Evolutionary conservation across 2,329 filamentous ascomycete species (phyloP), one percentile per base, ranked within the genome.

Genomic region (Microsporum ferrugineum): DNA sequence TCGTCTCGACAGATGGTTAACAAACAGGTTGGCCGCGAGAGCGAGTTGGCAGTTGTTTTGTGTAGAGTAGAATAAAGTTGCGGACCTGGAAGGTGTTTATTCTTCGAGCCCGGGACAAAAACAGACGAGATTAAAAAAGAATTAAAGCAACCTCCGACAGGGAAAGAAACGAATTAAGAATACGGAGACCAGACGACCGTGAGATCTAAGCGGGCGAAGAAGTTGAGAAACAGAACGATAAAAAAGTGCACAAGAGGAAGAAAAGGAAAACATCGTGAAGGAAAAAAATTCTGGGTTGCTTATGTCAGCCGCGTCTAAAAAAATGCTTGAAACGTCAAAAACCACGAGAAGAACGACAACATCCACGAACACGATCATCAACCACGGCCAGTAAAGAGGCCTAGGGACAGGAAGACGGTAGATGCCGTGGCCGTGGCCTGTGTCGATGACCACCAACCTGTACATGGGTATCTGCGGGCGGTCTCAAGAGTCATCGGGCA

Each of bases 221-320:
- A 27, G 29, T 17, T 34, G 51, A 36, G 49, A 38, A 12, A 23
- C 23, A 47, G 45, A 29, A 6, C 5, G n/a, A 29, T 7, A 31
- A 51, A 10, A 29, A 51, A 51, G 45, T 51, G 23, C 27, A 12
- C 27, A 29, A 27, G 45, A 31, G 27, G 31, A 23, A 29, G 10
- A 47, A 47, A 31, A 29, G 31, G 23, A 29, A 23, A 47, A 47
- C 23, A 51, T 27, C 45, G 23, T 29, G 23, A 29, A 51, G 31
- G 27, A 55, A 31, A 55, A 55, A 55, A 55, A 36, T 55, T 55
- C 51, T 55, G 51, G 51, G 51, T 36, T 36, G 51, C 51, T 55
- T 55, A 55, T 55, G 51, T 55, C 43, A 55, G 17, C 33, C 45
- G 29, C 23, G 10, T 29, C 27, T 51, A 29, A 2, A 29, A 23